phyloP scores from a whole-genome alignment of 345 rosid species.

The Arabidopsis arenosa region DNA sequence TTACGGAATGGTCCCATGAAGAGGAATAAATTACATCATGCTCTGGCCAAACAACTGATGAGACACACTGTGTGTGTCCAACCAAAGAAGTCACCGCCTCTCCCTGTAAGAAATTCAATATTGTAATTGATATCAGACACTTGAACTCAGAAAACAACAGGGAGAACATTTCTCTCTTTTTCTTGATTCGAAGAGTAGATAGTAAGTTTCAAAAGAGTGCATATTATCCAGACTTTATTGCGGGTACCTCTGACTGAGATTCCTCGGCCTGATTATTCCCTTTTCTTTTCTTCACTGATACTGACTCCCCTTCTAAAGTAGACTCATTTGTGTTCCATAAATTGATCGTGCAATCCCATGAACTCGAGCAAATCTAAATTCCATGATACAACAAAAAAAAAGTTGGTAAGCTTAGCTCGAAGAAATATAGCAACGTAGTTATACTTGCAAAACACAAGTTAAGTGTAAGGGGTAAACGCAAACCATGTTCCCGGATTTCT shows the following conservation, averaged over 20 bases:
- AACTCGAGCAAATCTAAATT: slow-evolving; percentile 84
- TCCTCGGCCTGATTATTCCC: slow-evolving; percentile 64
- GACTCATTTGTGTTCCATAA: slow-evolving; percentile 73
- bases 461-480: slow-evolving; percentile 27
- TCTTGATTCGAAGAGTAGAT: slow-evolving; percentile 3
- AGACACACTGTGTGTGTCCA: slow-evolving; percentile 91
- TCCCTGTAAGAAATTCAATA: slow-evolving; percentile 54
- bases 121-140: slow-evolving; percentile 4
- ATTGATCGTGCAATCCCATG: slow-evolving; percentile 92
- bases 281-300: slow-evolving; percentile 84
- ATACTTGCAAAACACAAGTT: slow-evolving; percentile 18
- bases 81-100: slow-evolving; percentile 76
- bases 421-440: slow-evolving; percentile 3
- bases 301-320: slow-evolving; percentile 56
- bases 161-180: slow-evolving; percentile 7
- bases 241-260: slow-evolving; percentile 74
- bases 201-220: background rate
- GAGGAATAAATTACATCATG: slow-evolving; percentile 71
- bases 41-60: slow-evolving; percentile 89
- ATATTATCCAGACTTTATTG: slow-evolving; percentile 20
- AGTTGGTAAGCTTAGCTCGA: background rate
- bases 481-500: slow-evolving; percentile 75
- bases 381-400: slow-evolving; percentile 25
- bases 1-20: slow-evolving; percentile 96
- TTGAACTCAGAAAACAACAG: slow-evolving; percentile 17